These are phyloP conservation scores for Ganoderma leucocontextum DNA, from an alignment of 1,284 basidiomycete genomes.

Conservation along the genomic window DNA sequence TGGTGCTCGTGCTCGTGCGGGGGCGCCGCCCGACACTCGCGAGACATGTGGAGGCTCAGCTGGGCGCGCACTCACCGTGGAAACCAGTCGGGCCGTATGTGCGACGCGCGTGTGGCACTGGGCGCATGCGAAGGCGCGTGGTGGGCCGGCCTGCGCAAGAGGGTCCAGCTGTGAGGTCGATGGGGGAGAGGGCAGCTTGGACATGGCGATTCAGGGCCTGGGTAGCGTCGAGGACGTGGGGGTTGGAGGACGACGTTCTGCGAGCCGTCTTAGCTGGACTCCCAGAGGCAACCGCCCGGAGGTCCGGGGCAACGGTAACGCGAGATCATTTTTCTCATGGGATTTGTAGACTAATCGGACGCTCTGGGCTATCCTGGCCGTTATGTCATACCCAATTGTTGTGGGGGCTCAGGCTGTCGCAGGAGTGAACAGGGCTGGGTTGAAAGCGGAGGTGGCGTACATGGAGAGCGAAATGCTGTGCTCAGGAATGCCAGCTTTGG, in stretches of 20 bases:
- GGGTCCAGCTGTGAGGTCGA: constrained; percentile 13
- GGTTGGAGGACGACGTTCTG: constrained; percentile 19
- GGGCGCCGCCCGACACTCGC: background rate
- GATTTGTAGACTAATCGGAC: constrained; percentile 11
- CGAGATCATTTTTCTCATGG: constrained; percentile 31
- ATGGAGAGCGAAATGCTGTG: constrained; percentile 27
- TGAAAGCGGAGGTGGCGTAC: background rate
- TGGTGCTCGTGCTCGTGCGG: background rate
- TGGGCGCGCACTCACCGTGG: constrained; percentile 23
- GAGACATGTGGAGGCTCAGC: background rate
- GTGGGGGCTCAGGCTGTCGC: background rate
- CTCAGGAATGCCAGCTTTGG: constrained; percentile 16
- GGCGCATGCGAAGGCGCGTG: constrained; percentile 25
- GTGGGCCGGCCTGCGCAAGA: constrained; percentile 21
- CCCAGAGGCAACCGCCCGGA: constrained; percentile 13
- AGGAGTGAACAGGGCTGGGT: background rate
- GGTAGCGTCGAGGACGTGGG: constrained; percentile 15
- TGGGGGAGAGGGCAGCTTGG: constrained; percentile 12
- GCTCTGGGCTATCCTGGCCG: constrained; percentile 5
- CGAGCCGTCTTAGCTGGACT: constrained; percentile 12
- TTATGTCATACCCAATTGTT: background rate
- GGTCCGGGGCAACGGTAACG: constrained; percentile 26
- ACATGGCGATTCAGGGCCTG: constrained; percentile 10
- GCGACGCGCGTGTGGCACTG: constrained; percentile 28
- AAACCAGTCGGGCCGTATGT: constrained; percentile 28